These are phyloP conservation scores for Pseudohalonectria lignicola DNA, from an alignment of 2,329 filamentous ascomycete species.

Conservation along the genomic window DNA sequence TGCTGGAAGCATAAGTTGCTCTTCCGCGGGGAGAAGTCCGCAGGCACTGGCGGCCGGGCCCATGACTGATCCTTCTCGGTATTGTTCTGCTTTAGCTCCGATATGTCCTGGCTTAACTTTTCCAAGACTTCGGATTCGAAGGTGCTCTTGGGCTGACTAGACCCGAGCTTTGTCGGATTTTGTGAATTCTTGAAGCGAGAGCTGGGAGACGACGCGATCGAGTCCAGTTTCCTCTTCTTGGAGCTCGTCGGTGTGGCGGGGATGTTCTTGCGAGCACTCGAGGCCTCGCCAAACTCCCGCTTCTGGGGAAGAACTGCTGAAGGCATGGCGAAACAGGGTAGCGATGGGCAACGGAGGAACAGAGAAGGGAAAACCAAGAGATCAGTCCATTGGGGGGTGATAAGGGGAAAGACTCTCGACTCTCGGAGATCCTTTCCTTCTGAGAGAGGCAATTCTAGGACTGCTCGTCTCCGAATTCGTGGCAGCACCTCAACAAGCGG, in stretches of 20 bases:
- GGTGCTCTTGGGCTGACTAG: constrained; percentile 74
- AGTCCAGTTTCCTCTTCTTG: constrained; percentile 80
- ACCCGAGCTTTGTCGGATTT: constrained; percentile 52
- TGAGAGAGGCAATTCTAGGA: no score
- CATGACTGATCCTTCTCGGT: constrained; percentile 90
- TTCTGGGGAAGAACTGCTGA: constrained; percentile 53
- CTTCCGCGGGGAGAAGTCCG: constrained; percentile 40
- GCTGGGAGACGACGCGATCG: constrained; percentile 41
- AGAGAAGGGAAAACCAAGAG: not conserved
- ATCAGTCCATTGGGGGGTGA: no score
- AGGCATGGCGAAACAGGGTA: constrained; percentile 35
- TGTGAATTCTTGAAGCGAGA: constrained; percentile 49
- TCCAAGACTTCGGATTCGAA: constrained; percentile 93
- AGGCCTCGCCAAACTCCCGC: constrained; percentile 59
- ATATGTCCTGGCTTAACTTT: constrained; percentile 91
- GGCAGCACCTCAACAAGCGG: no score
- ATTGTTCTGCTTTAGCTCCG: constrained; percentile 73
- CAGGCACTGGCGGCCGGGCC: constrained; percentile 48
- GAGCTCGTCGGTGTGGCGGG: constrained; percentile 40
- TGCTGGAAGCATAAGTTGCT: constrained; percentile 84
- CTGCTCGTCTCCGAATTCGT: no score
- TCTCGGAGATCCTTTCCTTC: no score
- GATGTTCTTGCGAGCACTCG: constrained; percentile 52
- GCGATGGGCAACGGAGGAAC: not conserved
- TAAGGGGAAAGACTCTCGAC: no score